Percentiles rank a stretch among this genome's conserved stretches.
phyloP scores from a whole-genome alignment of 441 rosid genomes.

The Pelargonium exstipulatum region DNA sequence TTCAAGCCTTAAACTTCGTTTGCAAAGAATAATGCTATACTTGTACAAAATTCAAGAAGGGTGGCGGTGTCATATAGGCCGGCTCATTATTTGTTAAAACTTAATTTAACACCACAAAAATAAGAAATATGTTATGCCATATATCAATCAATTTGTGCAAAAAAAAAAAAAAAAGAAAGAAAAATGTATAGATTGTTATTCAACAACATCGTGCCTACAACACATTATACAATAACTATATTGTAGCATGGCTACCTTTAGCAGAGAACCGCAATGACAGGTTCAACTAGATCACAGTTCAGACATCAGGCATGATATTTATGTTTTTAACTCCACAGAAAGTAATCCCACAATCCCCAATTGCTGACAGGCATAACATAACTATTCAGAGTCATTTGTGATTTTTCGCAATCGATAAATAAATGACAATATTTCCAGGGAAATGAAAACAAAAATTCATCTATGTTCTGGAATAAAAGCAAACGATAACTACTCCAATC shows the following conservation, averaged over 20 bases:
- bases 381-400: not conserved
- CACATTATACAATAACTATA: not conserved
- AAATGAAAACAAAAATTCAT: not conserved
- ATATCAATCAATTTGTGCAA: too few species aligned
- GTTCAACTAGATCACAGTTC: not conserved
- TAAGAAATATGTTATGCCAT: too few species aligned
- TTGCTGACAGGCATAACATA: not conserved
- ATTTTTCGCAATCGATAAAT: not conserved
- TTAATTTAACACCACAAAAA: too few species aligned
- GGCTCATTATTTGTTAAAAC: too few species aligned
- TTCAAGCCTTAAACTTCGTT: too few species aligned
- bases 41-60: too few species aligned
- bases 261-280: not conserved
- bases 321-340: not conserved
- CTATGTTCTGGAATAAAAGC: conserved; percentile 2
- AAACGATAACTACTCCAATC: not conserved
- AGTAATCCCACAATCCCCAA: not conserved
- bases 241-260: not conserved
- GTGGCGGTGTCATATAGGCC: too few species aligned
- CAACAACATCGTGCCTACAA: not conserved
- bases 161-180: too few species aligned
- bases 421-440: not conserved
- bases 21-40: too few species aligned
- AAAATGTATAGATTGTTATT: too few species aligned
- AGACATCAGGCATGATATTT: not conserved